Base-by-base conservation (phyloP, 331 rosid genomes). In the Telfairia occidentalis region DNA sequence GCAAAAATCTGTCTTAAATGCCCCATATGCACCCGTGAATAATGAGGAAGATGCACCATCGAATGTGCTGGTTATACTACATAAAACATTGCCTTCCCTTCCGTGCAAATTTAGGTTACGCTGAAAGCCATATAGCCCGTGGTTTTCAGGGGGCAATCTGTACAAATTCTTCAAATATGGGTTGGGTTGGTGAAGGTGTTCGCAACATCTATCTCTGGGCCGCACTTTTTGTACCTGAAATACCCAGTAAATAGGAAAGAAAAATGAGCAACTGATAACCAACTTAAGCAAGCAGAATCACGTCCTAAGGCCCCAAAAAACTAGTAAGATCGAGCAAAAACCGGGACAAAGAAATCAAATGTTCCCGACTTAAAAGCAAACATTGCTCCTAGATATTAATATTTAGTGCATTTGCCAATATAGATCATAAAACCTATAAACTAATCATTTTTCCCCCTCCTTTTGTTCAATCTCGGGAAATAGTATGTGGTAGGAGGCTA, bases 61-160 rank as follows among this genome's bases (percentile, higher is more conserved):
- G 12, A 53, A 18, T 49, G 55, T 48, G 54, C 54, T 15, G 2
- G n/a, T 50, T 21, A 53, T 24, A 23, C 5, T 23, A 19, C 35
- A 63, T 37, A 6, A 64, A 11, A 60, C 18, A 37, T 64, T 35
- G 48, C 48, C 30, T 64, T 34, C 26, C 69, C 11, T 58, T 18
- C 65, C 45, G 19, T 29, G 45, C 26, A 18, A 52, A 52, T 52
- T 19, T 10, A 2, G 2, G 8, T 52, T 52, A 18, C 38, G 4
- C 65, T 11, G 5, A 58, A 26, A 65, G 10, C 19, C 30, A 40
- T 66, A 8, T 66, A 8, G 5, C 5, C n/a, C 12, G 37, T 12
- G 54, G 53, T 67, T 43, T 45, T 69, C n/a, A n/a, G 35, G n/a
- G 12, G 55, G 74, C 23, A 69, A 24, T 16, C 74, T 69, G 74